phyloP scores from a whole-genome alignment of 2,329 filamentous ascomycete genomes.

The Spiromastix sp. region DNA sequence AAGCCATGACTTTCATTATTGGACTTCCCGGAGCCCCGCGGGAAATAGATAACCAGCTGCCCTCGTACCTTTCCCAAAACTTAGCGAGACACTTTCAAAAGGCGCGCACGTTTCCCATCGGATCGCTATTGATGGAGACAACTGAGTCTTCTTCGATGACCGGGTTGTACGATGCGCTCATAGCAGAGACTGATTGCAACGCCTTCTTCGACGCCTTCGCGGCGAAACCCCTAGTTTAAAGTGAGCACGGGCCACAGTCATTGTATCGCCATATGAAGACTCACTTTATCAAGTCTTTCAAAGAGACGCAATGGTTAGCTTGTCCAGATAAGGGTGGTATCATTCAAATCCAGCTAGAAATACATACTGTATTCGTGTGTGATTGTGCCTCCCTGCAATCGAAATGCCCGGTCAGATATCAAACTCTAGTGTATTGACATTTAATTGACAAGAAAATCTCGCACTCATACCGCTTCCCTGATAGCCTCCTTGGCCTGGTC shows the following conservation, averaged over 20 bases:
- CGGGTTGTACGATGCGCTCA: constrained; percentile 51
- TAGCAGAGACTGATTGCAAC: constrained; percentile 55
- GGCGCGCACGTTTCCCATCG: too few species aligned
- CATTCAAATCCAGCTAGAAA: not conserved
- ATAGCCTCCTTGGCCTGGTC: constrained; percentile 63
- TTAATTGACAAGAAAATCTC: not conserved
- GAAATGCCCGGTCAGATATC: too few species aligned
- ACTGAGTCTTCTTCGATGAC: constrained; percentile 76
- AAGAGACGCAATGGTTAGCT: not conserved
- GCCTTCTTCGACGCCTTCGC: constrained; percentile 60
- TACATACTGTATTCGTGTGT: constrained; percentile 69
- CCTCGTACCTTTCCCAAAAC: too few species aligned
- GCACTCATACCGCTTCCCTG: constrained; percentile 44
- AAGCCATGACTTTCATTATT: too few species aligned
- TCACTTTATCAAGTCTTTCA: constrained; percentile 6
- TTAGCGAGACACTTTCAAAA: too few species aligned
- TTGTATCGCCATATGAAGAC: constrained; percentile 7
- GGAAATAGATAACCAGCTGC: too few species aligned
- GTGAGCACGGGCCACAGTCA: constrained; percentile 4
- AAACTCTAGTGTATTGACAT: not conserved
- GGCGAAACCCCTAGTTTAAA: constrained; percentile 57
- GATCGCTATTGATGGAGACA: too few species aligned
- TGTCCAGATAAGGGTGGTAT: not conserved
- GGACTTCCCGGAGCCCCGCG: too few species aligned
- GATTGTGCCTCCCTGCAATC: constrained; percentile 53